Base-by-base conservation (phyloP, 148 eudicot species). In the Fallopia convolvulus region DNA sequence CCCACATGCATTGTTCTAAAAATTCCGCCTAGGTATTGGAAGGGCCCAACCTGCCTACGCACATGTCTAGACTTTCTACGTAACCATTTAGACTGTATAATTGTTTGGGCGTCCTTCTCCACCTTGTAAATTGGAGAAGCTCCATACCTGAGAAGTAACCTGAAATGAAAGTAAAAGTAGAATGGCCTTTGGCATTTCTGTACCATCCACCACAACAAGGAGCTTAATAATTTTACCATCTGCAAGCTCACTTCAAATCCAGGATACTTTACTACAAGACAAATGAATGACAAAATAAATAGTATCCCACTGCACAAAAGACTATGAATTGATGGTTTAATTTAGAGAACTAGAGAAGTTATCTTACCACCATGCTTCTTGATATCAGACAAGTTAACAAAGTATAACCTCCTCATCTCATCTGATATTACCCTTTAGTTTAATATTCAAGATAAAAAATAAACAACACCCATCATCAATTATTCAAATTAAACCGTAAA, bases 291-390 rank as follows among this genome's bases (percentile, higher is more conserved):
- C 76, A 63, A 83, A 32, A 74, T 63, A 40, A 63, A 30, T 9
- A 63, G 21, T 12, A 23, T 8, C n/a, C 26, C 79, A 77, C 9
- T 80, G 63, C 26, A 82, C 78, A 76, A 58, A 6, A 77, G 77
- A 65, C 9, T 53, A 77, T 70, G 23, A 70, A 76, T 20, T n/a
- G 23, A 41, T 8, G 20, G 49, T 9, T 17, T 18, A 74, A 74
- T 11, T 23, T 5, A 50, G 20, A 21, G 2, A 23, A 49, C 39
- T 2, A 36, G 3, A 36, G 2, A 36, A 2, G 39, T 42, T 79
- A 92, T 97, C 97, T 95, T 95, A 76, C 99, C 99, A 36, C 94
- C 91, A 76, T 95, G 97, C 77, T 91, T 56, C 75, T 90, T 90
- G 73, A 95, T 85, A 80, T 95, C 97, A 65, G 87, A 61, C 79